A percentile compares a stretch with the other conserved stretches of the same genome.
These are phyloP conservation scores for Abrus precatorius DNA, from an alignment of 306 rosid genomes.

Conservation along the genomic window DNA sequence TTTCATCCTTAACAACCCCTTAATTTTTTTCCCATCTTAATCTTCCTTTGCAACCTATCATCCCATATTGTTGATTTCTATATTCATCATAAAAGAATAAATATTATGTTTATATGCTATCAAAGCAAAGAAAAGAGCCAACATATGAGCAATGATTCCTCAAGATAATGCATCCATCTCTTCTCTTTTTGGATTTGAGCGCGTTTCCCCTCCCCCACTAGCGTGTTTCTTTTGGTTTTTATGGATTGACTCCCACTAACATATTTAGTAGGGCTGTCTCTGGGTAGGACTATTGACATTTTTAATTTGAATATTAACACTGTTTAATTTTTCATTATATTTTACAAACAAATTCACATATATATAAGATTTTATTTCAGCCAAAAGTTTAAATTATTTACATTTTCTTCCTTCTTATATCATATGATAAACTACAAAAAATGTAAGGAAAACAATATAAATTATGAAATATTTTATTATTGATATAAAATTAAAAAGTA, in stretches of 20 bases:
- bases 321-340: too few relatives aligned
- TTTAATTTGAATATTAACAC: too few relatives aligned
- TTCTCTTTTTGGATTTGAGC: constrained; percentile 50
- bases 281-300: background rate
- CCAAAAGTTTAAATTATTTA: too few relatives aligned
- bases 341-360: too few relatives aligned
- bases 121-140: constrained; percentile 42
- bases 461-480: too few relatives aligned
- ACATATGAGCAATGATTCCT: constrained; percentile 37
- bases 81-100: constrained; percentile 7
- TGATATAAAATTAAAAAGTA: too few relatives aligned
- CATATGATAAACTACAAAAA: too few relatives aligned
- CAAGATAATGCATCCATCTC: constrained; percentile 44
- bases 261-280: background rate
- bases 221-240: constrained; percentile 14
- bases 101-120: constrained; percentile 18
- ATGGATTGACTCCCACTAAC: constrained; percentile 33
- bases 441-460: too few relatives aligned
- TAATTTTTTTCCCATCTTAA: constrained; percentile 53
- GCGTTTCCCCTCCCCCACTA: constrained; percentile 51
- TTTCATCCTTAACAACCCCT: constrained; percentile 50
- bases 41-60: constrained; percentile 30
- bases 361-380: too few relatives aligned
- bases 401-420: too few relatives aligned
- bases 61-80: background rate